A percentile compares a stretch with the other conserved stretches of the same genome.
These are phyloP conservation scores for Trichoderma sp. DNA, from an alignment of 2,329 filamentous ascomycete genomes.

Conservation along the genomic window DNA sequence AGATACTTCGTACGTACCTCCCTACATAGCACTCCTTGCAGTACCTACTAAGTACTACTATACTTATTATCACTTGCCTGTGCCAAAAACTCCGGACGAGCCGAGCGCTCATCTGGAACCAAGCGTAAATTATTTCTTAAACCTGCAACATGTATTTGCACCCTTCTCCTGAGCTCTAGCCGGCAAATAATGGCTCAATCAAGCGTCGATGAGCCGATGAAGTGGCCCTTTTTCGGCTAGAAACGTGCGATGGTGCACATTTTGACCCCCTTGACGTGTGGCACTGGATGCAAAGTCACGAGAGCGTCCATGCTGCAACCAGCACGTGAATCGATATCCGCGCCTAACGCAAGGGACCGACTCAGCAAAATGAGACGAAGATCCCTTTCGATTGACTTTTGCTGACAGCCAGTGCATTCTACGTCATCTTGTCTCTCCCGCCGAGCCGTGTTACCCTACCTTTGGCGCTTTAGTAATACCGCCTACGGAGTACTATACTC, in stretches of 20 bases:
- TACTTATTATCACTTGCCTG: not conserved
- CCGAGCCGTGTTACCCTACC: not conserved
- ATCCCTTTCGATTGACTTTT: not conserved
- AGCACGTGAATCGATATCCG: not conserved
- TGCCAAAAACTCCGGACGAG: not conserved
- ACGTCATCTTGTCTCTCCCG: not conserved
- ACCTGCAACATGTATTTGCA: not conserved
- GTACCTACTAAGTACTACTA: too few relatives aligned
- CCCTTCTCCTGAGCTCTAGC: not conserved
- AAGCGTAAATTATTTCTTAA: not conserved
- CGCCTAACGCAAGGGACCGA: not conserved
- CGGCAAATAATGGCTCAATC: conserved; percentile 6
- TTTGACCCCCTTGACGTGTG: not conserved
- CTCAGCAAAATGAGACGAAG: not conserved
- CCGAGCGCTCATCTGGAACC: not conserved
- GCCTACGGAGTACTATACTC: too few relatives aligned
- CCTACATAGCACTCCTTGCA: too few relatives aligned
- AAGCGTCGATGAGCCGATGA: not conserved
- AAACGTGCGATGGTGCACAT: not conserved
- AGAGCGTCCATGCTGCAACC: not conserved
- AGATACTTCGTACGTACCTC: not conserved
- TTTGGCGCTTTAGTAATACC: not conserved
- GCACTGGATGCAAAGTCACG: not conserved
- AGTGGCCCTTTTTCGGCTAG: not conserved
- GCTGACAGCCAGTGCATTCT: not conserved